A percentile compares a stretch with the other conserved stretches of the same genome.
These are phyloP conservation scores for Exserohilum turcica DNA, from an alignment of 2,329 filamentous ascomycete genomes.

Conservation along the genomic window DNA sequence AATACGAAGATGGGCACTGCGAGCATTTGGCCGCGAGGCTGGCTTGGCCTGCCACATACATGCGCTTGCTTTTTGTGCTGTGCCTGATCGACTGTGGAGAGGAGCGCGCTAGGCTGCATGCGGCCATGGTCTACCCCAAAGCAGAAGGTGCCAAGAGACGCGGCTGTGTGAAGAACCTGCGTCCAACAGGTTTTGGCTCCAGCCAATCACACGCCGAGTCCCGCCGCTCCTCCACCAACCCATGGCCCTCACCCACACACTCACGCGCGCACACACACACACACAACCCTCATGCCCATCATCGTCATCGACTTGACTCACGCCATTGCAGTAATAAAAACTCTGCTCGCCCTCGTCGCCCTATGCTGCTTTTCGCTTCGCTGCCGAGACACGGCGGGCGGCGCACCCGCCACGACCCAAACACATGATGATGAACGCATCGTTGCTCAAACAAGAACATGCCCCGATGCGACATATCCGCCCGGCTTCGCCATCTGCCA, in stretches of 20 bases:
- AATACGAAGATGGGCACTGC: neutral
- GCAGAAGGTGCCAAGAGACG: conserved; percentile 21
- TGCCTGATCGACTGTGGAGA: conserved; percentile 7
- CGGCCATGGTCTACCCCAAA: conserved; percentile 16
- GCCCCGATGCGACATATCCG: neutral
- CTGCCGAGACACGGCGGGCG: conserved; percentile 2
- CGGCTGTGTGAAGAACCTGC: conserved; percentile 3
- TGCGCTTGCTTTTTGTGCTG: conserved; percentile 5
- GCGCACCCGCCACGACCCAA: conserved; percentile 4
- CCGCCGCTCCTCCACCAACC: conserved; percentile 3
- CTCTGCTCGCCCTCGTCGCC: neutral
- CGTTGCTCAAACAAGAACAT: conserved; percentile 8
- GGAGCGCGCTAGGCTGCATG: neutral
- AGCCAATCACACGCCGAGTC: conserved; percentile 16
- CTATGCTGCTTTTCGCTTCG: conserved; percentile 9
- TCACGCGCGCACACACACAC: too few species aligned
- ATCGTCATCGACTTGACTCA: conserved; percentile 14
- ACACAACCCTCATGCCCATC: conserved; percentile 12
- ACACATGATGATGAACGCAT: conserved; percentile 7
- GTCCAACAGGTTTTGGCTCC: conserved; percentile 3
- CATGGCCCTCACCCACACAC: conserved; percentile 10
- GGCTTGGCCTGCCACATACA: neutral
- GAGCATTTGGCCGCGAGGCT: neutral
- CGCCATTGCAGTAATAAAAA: conserved; percentile 2
- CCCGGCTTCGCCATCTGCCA: neutral